phyloP scores from a whole-genome alignment of 2,329 filamentous ascomycete genomes.

The Aspergillus ochraceoroseus region DNA sequence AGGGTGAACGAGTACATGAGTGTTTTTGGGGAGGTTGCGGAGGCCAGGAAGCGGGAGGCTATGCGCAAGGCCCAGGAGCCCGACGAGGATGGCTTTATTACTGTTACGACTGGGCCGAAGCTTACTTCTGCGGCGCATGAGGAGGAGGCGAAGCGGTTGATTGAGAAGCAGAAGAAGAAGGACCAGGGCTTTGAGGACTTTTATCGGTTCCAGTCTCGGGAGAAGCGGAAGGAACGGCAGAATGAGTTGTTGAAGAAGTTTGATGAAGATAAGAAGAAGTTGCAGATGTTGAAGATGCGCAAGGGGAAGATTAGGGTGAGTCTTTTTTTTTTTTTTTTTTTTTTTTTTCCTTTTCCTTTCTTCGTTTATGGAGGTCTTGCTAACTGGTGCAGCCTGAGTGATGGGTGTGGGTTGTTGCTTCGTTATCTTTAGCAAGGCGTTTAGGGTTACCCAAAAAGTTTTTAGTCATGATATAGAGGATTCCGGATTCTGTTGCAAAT shows the following conservation, averaged over 20 bases:
- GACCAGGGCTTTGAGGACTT: conserved; percentile 65
- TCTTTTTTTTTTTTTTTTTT: conserved; percentile 8
- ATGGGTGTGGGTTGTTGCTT: conserved; percentile 18
- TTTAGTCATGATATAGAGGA: conserved; percentile 10
- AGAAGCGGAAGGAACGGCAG: conserved; percentile 72
- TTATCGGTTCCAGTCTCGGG: conserved; percentile 76
- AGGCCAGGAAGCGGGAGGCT: conserved; percentile 60
- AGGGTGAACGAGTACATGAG: conserved; percentile 82
- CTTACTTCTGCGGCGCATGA: conserved; percentile 67
- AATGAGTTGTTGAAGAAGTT: conserved; percentile 65
- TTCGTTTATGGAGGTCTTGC: too few relatives aligned
- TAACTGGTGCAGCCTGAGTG: conserved; percentile 32
- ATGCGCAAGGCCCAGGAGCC: conserved; percentile 67
- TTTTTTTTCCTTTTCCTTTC: not conserved
- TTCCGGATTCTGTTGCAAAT: too few relatives aligned
- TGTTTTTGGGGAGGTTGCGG: conserved; percentile 63
- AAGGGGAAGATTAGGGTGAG: conserved; percentile 56
- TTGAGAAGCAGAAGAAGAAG: conserved; percentile 59
- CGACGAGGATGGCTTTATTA: conserved; percentile 93
- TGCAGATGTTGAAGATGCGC: conserved; percentile 65
- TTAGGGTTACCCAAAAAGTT: conserved; percentile 20
- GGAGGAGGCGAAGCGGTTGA: conserved; percentile 61
- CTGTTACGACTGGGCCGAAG: conserved; percentile 73
- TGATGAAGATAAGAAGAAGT: conserved; percentile 68
- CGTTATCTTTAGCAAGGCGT: conserved; percentile 30